Percentiles rank a stretch among this genome's conserved stretches.
phyloP scores from a whole-genome alignment of 2,329 filamentous ascomycete species.

The Ceratocystis destructans region DNA sequence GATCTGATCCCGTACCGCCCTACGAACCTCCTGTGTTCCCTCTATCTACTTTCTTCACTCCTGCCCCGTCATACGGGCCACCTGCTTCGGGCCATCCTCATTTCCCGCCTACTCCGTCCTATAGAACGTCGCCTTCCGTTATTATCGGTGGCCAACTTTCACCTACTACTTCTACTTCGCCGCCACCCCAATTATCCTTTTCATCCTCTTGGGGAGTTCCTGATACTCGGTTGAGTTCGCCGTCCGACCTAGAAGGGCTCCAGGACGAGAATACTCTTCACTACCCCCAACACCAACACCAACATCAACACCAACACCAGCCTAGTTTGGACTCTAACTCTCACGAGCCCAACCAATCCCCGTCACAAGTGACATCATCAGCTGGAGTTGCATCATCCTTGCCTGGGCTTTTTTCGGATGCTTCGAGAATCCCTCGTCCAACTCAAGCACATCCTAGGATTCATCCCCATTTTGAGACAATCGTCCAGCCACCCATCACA shows the following conservation, averaged over 20 bases:
- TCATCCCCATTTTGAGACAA: neutral
- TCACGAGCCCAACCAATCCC: neutral
- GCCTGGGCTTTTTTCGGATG: neutral
- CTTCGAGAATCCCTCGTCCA: constrained; percentile 1
- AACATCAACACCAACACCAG: neutral
- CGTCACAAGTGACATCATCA: neutral
- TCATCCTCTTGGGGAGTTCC: constrained; percentile 2
- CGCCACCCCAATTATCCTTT: neutral
- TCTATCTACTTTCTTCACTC: constrained; percentile 7
- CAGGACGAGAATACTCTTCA: neutral
- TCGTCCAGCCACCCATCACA: neutral
- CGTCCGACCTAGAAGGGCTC: neutral
- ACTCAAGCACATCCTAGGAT: neutral
- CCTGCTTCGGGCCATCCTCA: neutral
- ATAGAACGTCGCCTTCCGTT: neutral
- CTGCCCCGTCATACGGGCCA: neutral
- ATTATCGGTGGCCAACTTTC: neutral
- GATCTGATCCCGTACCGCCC: constrained; percentile 16
- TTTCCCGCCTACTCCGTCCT: neutral
- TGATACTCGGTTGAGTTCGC: neutral
- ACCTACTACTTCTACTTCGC: neutral
- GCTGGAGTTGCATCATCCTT: neutral
- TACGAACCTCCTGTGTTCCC: constrained; percentile 15
- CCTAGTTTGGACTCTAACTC: neutral
- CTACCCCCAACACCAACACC: neutral